Evolutionary conservation across 164 flowering plant species (phyloP).

Genomic region (Magnolia changhungtana): DNA sequence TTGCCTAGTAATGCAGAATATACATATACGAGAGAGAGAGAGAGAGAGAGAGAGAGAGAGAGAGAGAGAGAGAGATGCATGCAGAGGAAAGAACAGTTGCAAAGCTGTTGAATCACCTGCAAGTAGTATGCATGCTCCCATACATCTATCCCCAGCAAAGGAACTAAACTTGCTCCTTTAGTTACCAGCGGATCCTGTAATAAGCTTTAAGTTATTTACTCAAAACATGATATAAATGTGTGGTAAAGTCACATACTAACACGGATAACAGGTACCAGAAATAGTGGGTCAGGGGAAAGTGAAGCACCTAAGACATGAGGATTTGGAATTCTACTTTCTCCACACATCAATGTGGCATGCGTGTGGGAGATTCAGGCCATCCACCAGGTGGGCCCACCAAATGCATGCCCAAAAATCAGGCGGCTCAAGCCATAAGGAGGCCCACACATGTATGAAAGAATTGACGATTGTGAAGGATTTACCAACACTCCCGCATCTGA

Average conservation of each 20-base stretch:
- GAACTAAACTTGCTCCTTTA: constrained; percentile 70
- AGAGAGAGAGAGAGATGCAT: background rate
- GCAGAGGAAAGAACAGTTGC: background rate
- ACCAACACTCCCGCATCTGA: background rate
- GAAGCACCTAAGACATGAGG: background rate
- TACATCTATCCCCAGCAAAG: constrained; percentile 93
- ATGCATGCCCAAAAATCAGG: background rate
- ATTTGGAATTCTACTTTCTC: background rate
- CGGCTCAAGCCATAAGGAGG: background rate
- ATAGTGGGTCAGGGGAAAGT: background rate
- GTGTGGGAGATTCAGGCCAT: background rate
- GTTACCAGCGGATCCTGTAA: constrained; percentile 88
- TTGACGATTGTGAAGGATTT: background rate
- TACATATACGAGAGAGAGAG: too few species aligned
- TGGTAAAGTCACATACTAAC: background rate
- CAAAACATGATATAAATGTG: background rate
- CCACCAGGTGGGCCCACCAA: background rate
- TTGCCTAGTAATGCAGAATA: too few species aligned
- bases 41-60: too few species aligned
- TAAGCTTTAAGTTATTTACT: constrained; percentile 7
- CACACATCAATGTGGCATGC: background rate
- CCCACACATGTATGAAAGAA: background rate
- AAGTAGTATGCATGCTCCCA: constrained; percentile 99
- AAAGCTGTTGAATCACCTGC: constrained; percentile 46
- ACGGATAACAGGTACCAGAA: background rate